Percentiles rank a stretch among this genome's conserved stretches.
Conservation (phyloP, 2,329 filamentous ascomycete species). For the Thermochaetoides dissita region DNA sequence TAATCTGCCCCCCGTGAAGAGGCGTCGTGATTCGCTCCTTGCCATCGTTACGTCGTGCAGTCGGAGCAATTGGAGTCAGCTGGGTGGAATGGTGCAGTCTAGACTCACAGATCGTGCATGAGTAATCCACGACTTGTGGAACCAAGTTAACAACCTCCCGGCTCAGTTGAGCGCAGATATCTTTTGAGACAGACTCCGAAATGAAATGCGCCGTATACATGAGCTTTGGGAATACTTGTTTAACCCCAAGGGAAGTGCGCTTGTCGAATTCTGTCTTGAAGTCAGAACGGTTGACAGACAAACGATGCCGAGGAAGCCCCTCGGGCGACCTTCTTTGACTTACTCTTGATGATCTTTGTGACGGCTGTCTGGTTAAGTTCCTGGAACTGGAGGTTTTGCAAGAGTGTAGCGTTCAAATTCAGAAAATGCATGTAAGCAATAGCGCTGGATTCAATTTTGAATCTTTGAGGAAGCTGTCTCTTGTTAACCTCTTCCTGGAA, state of each 20-base stretch:
- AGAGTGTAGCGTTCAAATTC: constrained; percentile 56
- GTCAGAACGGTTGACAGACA: background rate
- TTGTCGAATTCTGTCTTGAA: constrained; percentile 62
- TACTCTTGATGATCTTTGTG: constrained; percentile 74
- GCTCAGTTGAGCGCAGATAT: constrained; percentile 61
- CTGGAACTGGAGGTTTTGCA: constrained; percentile 71
- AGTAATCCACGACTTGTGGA: constrained; percentile 71
- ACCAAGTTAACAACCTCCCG: constrained; percentile 58
- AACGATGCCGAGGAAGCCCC: background rate
- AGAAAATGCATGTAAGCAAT: constrained; percentile 55
- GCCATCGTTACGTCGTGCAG: too few relatives aligned
- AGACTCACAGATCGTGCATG: constrained; percentile 15
- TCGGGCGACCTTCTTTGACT: constrained; percentile 15
- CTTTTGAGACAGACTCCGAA: constrained; percentile 55
- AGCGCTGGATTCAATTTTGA: constrained; percentile 53
- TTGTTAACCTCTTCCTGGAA: constrained; percentile 57
- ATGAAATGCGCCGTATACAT: constrained; percentile 48
- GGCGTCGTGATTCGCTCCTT: too few relatives aligned
- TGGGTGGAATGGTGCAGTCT: background rate
- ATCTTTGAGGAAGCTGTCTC: constrained; percentile 42
- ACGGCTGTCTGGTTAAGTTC: constrained; percentile 70
- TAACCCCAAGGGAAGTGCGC: constrained; percentile 58
- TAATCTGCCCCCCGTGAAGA: too few relatives aligned
- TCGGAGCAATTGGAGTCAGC: too few relatives aligned
- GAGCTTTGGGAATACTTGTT: constrained; percentile 44